These are phyloP conservation scores for Wickerhamomyces sydowiorum DNA, from an alignment of 805 yeast species.

Conservation along the genomic window DNA sequence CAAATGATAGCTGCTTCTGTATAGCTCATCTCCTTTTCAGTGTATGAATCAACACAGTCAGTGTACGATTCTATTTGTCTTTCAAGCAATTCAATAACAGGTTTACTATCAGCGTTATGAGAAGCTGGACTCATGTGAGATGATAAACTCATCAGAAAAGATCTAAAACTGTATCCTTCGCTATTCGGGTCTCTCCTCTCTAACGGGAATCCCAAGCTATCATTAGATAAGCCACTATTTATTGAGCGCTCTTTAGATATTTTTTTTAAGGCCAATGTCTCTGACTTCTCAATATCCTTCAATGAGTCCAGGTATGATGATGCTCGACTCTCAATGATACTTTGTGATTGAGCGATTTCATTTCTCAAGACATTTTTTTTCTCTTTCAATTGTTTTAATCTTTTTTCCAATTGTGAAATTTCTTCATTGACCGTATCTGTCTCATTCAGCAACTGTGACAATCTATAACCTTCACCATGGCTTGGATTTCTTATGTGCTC, in stretches of 20 bases:
- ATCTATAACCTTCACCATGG: slow-evolving; percentile 34
- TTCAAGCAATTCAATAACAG: slow-evolving; percentile 13
- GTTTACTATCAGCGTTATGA: slow-evolving; percentile 2
- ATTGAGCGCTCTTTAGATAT: slow-evolving; percentile 24
- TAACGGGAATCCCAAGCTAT: too few relatives aligned
- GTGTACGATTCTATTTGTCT: slow-evolving; percentile 15
- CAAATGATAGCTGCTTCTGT: slow-evolving; percentile 17
- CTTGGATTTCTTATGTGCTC: slow-evolving; percentile 31
- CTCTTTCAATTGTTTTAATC: slow-evolving; percentile 25
- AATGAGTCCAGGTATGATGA: slow-evolving; percentile 37
- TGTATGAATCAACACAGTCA: slow-evolving; percentile 9
- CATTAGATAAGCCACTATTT: not conserved
- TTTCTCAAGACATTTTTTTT: slow-evolving; percentile 26
- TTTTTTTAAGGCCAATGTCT: slow-evolving; percentile 27
- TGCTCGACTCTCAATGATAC: slow-evolving; percentile 42
- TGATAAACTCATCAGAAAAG: not conserved
- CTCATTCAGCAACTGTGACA: slow-evolving; percentile 28
- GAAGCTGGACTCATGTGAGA: not conserved
- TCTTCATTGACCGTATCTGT: slow-evolving; percentile 29
- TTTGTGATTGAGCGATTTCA: slow-evolving; percentile 39
- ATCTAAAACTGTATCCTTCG: not conserved
- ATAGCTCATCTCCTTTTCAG: slow-evolving; percentile 7
- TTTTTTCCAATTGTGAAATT: slow-evolving; percentile 28
- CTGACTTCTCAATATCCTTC: slow-evolving; percentile 32
- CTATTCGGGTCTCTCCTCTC: too few relatives aligned